Evolutionary conservation across 257 asterid genomes (phyloP).

Genomic region (Nicotiana obtusifolia): DNA sequence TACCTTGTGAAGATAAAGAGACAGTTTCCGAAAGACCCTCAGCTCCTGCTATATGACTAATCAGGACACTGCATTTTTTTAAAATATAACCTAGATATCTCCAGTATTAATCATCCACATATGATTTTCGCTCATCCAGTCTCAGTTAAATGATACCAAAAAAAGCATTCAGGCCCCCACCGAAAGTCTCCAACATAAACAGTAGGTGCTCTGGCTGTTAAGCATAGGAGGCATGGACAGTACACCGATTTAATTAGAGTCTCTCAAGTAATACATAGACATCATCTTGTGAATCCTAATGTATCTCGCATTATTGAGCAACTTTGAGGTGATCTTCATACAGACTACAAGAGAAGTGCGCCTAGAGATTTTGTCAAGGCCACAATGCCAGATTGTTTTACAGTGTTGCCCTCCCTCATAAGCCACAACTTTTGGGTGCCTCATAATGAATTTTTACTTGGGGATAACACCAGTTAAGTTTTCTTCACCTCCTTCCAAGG

Average conservation of each 20-base stretch:
- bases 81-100: not conserved
- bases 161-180: not conserved
- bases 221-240: not conserved
- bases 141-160: conserved; percentile 1
- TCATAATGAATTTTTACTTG: not conserved
- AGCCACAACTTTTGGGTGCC: not conserved
- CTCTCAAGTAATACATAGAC: not conserved
- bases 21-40: too few relatives aligned
- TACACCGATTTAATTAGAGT: not conserved
- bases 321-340: conserved; percentile 2
- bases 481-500: not conserved
- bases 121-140: not conserved
- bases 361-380: not conserved
- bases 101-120: not conserved
- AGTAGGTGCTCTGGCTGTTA: not conserved
- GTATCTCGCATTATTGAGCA: not conserved
- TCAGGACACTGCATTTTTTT: not conserved
- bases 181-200: not conserved
- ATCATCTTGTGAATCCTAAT: conserved; percentile 1
- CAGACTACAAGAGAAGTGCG: not conserved
- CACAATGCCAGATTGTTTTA: not conserved
- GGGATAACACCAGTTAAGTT: not conserved
- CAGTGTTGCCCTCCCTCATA: not conserved
- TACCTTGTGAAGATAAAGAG: too few relatives aligned
- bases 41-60: not conserved